Evolutionary conservation across 2,329 filamentous ascomycete species (phyloP), one percentile per base, ranked within the genome.

Genomic region (Verticillium nubilum): DNA sequence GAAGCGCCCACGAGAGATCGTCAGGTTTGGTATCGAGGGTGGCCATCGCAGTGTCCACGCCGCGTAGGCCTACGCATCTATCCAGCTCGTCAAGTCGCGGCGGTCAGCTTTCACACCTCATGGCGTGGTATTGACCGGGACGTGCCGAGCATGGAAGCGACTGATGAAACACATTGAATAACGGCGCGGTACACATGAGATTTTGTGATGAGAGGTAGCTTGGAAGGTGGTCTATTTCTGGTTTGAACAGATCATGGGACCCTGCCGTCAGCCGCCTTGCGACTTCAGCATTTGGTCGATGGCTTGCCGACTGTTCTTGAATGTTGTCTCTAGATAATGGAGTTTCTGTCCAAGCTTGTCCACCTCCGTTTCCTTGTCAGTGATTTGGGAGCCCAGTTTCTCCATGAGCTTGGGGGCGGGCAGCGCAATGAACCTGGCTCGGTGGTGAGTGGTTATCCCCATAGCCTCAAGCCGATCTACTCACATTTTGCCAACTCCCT

Each of bases 401-500:
- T 87, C 83, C 70, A 91, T 87, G 65, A 98, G 84, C 23, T 86
- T 84, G 23, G 84, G 76, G 54, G 88, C 88, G 13, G 91, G 89
- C 59, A 91, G 86, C 58, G 87, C 86, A 54, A 97, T 88, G 73
- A 99, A 99, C 94, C 94, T 98, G 67, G 19, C 17, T 15, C 37
- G 12, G 56, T 23, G 9, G n/a, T 47, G 42, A 53, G 52, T 29
- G 13, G 25, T 28, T 5, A n/a, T 4, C 7, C 50, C 3, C 10
- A 25, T 10, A 25, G 5, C 25, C 19, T 5, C 10, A 53, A 27
- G 17, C 27, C 17, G 26, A 5, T 19, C 10, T 23, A 15, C 13
- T 19, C 27, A 97, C 95, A 99, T 98, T 78, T 98, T 99, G 57
- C 95, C 95, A 12, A 98, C 89, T 5, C 94, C 94, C 76, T 98